Base-by-base conservation (phyloP, 202 grass and related monocot genomes). In the Schoenoplectus tabernaemontani region DNA sequence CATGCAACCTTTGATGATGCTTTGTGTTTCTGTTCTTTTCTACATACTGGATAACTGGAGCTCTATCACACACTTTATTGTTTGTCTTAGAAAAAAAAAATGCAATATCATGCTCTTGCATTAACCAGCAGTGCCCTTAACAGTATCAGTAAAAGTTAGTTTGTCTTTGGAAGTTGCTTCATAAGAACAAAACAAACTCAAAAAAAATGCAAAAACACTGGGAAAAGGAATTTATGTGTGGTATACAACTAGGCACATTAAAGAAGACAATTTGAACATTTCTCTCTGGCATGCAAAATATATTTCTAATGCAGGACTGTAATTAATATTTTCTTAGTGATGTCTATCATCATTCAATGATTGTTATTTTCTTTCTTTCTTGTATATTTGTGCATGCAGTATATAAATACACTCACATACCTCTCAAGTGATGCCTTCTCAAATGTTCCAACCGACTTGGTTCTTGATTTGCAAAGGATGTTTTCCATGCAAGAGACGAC, bases 401-500 rank as follows among this genome's bases (percentile, higher is more conserved):
- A 91, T 50, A 99, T 84, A 82, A 99, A 99, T 89, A 82, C 86
- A n/a, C 69, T 99, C 85, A 87, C 87, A 38, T 93, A 96, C 79
- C 86, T 99, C 78, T 90, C 96, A 84, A 91, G 92, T 81, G 92
- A 99, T 90, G 85, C 92, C 37, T 99, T 96, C 53, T 95, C 87
- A 16, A 87, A 82, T 88, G 86, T 96, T 80, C 92, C 96, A 60
- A 28, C 64, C 12, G 96, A 99, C 59, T 88, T 99, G 87, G 59
- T 91, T 38, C 53, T 65, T 42, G 92, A 99, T 84, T 87, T 99
- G 85, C 92, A 91, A 96, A 96, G 84, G 66, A 93, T 99, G 90
- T 71, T 99, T 64, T 96, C 92, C 17, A 83, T 93, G 78, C 90
- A 99, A 86, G 90, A 86, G 73, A 54, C 68, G 36, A 89, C 92